These are phyloP conservation scores for Royoungia palumana DNA, from an alignment of 768 basidiomycete species.

Conservation along the genomic window DNA sequence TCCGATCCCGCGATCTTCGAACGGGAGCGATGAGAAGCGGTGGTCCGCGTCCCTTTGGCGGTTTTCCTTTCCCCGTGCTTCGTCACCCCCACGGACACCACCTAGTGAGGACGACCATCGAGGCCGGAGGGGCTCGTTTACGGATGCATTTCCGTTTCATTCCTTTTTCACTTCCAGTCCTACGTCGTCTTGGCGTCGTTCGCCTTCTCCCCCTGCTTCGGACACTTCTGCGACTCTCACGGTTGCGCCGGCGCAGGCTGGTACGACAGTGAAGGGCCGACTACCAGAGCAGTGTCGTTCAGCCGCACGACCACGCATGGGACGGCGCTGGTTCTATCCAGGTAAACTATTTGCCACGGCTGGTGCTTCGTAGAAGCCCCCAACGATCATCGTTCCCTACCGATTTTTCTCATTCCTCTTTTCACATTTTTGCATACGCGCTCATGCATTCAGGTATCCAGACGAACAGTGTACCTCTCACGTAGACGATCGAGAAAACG, in stretches of 20 bases:
- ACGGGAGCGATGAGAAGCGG: constrained; percentile 31
- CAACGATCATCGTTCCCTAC: constrained; percentile 5
- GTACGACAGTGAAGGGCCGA: constrained; percentile 19
- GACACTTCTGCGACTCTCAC: constrained; percentile 28
- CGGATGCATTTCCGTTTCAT: constrained; percentile 48
- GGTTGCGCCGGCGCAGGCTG: constrained; percentile 23
- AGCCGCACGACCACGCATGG: constrained; percentile 36
- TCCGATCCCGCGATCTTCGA: constrained; percentile 26
- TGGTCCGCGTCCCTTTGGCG: constrained; percentile 36
- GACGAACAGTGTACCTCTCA: constrained; percentile 3
- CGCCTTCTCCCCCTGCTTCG: constrained; percentile 40
- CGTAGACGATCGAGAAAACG: constrained; percentile 20
- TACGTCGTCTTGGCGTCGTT: constrained; percentile 33
- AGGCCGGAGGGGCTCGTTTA: constrained; percentile 29
- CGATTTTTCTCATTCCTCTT: not conserved
- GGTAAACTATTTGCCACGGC: constrained; percentile 48
- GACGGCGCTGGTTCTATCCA: constrained; percentile 54
- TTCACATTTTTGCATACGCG: not conserved
- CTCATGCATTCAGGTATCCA: constrained; percentile 1
- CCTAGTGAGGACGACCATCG: constrained; percentile 25
- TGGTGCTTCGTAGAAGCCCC: constrained; percentile 32
- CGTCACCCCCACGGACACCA: constrained; percentile 27
- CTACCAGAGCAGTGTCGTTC: constrained; percentile 34
- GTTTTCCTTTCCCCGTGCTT: constrained; percentile 33
- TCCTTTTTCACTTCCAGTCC: constrained; percentile 32